A percentile compares a stretch with the other conserved stretches of the same genome.
phyloP scores from a whole-genome alignment of 2,329 filamentous ascomycete species.

The Cryphonectria nitschkei region DNA sequence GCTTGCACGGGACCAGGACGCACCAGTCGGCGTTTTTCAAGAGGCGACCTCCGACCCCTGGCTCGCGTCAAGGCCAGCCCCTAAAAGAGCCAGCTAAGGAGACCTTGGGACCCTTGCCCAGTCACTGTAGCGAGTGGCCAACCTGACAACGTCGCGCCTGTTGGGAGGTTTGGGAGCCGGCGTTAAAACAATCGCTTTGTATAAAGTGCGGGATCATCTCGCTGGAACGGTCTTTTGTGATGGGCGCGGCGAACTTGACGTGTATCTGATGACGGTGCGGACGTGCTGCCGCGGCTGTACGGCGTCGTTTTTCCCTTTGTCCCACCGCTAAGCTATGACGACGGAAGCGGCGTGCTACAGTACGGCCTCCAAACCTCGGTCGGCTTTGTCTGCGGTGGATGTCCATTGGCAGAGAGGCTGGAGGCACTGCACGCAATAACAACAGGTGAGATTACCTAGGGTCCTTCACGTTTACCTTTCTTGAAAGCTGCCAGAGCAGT shows the following conservation, averaged over 20 bases:
- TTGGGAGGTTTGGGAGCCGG: neutral
- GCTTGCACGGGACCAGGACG: neutral
- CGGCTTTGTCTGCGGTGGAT: too few species aligned
- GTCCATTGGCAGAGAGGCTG: too few species aligned
- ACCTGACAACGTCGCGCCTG: neutral
- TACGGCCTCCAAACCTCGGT: neutral
- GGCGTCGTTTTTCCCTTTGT: neutral
- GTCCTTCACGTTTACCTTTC: too few species aligned
- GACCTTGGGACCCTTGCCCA: neutral
- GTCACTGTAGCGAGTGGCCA: neutral
- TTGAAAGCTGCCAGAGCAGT: too few species aligned
- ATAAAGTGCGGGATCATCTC: neutral
- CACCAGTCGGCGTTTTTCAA: neutral
- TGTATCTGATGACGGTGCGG: neutral
- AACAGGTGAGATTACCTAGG: neutral
- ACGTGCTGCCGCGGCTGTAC: neutral
- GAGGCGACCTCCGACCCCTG: neutral
- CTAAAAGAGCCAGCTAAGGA: neutral
- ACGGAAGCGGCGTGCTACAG: neutral
- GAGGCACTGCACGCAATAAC: neutral
- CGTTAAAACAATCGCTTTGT: neutral
- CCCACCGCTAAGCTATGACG: neutral
- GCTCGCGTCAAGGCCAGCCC: neutral
- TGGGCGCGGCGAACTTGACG: neutral
- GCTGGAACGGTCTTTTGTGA: neutral